Base-by-base conservation (phyloP, 169 alveolate genomes). In the Plasmodium chabaudi region DNA sequence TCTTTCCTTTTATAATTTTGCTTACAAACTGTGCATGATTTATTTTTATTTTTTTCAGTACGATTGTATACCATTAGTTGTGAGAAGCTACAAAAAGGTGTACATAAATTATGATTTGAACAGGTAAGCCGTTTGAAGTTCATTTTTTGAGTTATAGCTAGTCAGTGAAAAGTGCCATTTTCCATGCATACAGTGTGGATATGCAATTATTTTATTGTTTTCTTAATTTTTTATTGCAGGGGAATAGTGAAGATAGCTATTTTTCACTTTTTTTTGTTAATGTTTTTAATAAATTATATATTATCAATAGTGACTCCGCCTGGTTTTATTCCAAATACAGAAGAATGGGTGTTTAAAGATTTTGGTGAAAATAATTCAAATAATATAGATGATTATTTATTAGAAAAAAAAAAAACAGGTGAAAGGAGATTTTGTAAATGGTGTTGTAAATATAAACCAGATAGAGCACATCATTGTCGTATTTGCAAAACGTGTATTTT, bases 401-500 rank as follows among this genome's bases (percentile, higher is more conserved):
- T 77, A 47, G 96, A 93, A 69, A 93, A 92, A 49, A 93, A 89
- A 71, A 88, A 74, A 82, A 84, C 94, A 42, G 96, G 96, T 1
- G 95, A 72, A 59, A 82, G 95, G 44, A 64, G 96, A 34, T 72
- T 77, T 46, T 93, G 96, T 72, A 94, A 92, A 82, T 92, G 96
- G 97, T 93, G 96, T 39, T 86, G 88, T 71, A 89, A 87, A 53
- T 93, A 72, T 72, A 94, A 93, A 75, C 96, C 96, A 25, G 95
- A 93, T 87, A 72, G 96, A 59, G 87, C 96, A 44, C 96, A 93
- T 68, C 97, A 92, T 86, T 92, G 93, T 77, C 92, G 97, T 5
- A 95, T 93, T n/a, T 95, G 98, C 57, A 92, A 95, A 19, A 87
- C 82, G 15, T 96, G 98, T 63, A 96, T 96, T 46, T 88, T 96